Evolutionary conservation across 2,329 filamentous ascomycete genomes (phyloP), one percentile per base, ranked within the genome.

Genomic region (Epichloe sp.): DNA sequence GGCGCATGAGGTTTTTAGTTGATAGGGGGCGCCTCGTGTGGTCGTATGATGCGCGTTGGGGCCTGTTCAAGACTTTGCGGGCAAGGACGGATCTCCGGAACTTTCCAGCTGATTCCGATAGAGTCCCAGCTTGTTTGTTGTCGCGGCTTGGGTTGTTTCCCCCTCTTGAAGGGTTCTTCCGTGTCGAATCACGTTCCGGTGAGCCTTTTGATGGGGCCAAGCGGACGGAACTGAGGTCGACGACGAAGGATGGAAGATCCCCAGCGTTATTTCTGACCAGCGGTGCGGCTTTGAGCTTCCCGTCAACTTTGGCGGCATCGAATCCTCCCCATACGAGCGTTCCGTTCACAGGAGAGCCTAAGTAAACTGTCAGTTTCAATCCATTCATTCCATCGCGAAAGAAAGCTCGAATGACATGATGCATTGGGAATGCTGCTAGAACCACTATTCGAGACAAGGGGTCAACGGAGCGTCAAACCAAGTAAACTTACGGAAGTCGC

Each of bases 321-420:
- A 49, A 35, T 26, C 51, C 51, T n/a, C 51, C 51, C 23, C 47
- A 52, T 3, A 52, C 26, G 5, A 52, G 11, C 3, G 51, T 35
- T 10, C 51, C 51, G 8, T n/a, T 46, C 2, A 44, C 34, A 4
- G 47, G 21, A 41, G 46, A 47, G 14, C 46, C 46, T 47, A 40
- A 15, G n/a, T 19, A 26, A 6, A 12, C 23, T 23, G 46, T 47
- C 46, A 47, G 36, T 26, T 40, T 4, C 14, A 23, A 17, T 15
- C 23, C 5, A 7, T 40, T 31, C 26, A 23, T 40, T 31, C 26
- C 10, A 31, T 31, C 8, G 3, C 26, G 26, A 31, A 10, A 31
- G 26, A 31, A 31, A 11, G 8, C 3, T 31, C 26, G 10, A 11
- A 31, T 11, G 26, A 11, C 8, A 31, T 31, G 10, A 31, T 31